Conservation (phyloP, 2,329 filamentous ascomycete species). For the Grosmannia serpens region DNA sequence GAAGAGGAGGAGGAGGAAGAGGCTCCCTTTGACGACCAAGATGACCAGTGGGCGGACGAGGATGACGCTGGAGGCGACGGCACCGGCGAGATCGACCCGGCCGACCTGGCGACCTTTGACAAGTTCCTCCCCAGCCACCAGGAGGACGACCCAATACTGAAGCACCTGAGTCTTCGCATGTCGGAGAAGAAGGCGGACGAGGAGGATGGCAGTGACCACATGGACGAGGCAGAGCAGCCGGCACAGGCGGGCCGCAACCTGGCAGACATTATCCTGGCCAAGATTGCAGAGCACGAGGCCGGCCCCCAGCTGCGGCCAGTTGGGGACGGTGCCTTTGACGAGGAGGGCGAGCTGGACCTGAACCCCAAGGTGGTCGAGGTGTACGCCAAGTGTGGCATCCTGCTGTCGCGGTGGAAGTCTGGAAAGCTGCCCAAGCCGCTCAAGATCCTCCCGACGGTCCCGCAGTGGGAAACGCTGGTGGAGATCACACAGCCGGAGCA, state of each 20-base stretch:
- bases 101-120: constrained; percentile 82
- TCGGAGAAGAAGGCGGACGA: background rate
- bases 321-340: constrained; percentile 44
- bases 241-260: constrained; percentile 52
- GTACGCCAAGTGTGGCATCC: constrained; percentile 76
- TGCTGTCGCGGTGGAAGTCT: constrained; percentile 80
- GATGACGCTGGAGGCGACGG: constrained; percentile 70
- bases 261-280: constrained; percentile 84
- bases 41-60: constrained; percentile 67
- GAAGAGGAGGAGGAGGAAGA: constrained; percentile 21
- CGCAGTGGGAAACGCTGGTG: constrained; percentile 54
- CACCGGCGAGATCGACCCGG: constrained; percentile 72
- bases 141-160: constrained; percentile 61
- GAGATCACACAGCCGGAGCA: constrained; percentile 42
- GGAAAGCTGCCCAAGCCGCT: constrained; percentile 97
- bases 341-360: constrained; percentile 69
- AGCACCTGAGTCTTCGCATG: constrained; percentile 29
- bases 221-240: constrained; percentile 22
- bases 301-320: constrained; percentile 1
- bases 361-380: constrained; percentile 89
- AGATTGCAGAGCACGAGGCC: constrained; percentile 86
- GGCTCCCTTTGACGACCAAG: constrained; percentile 32
- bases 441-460: constrained; percentile 88
- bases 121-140: constrained; percentile 68
- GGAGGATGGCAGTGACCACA: constrained; percentile 31